These are phyloP conservation scores for Asterionellopsis glacialis DNA, from an alignment of 108 stramenopile species.

Conservation along the genomic window DNA sequence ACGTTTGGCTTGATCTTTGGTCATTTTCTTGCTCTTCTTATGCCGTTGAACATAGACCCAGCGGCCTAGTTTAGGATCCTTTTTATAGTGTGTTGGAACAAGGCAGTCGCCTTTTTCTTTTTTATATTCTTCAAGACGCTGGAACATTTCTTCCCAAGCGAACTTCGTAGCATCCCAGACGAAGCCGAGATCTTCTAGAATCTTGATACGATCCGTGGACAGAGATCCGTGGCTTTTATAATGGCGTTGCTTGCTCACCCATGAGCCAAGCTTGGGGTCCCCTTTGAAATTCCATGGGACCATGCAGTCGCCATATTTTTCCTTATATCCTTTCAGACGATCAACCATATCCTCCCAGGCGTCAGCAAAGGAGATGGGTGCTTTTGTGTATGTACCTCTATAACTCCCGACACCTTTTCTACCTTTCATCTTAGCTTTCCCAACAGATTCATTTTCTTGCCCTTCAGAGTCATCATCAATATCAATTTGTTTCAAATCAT, in stretches of 20 bases:
- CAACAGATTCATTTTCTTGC: too few species aligned
- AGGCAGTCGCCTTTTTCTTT: constrained; percentile 36
- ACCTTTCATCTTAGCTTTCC: too few species aligned
- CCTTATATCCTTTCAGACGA: constrained; percentile 24
- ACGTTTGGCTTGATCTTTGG: too few species aligned
- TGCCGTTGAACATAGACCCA: too few species aligned
- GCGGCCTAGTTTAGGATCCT: constrained; percentile 13
- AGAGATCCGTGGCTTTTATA: not conserved
- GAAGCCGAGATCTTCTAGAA: not conserved
- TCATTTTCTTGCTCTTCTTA: too few species aligned
- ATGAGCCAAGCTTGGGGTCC: constrained; percentile 35
- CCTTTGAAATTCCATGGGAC: constrained; percentile 32
- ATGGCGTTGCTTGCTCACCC: constrained; percentile 33
- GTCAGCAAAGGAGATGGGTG: constrained; percentile 11
- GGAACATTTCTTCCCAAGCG: constrained; percentile 21
- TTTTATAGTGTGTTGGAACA: constrained; percentile 48
- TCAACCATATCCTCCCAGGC: constrained; percentile 29
- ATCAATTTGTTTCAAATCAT: too few species aligned
- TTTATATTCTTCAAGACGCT: constrained; percentile 27
- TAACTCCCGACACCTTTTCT: too few species aligned
- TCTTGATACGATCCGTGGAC: not conserved
- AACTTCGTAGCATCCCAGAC: not conserved
- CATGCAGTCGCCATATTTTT: constrained; percentile 27
- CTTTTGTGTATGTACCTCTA: too few species aligned
- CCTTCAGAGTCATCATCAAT: too few species aligned